phyloP scores from a whole-genome alignment of 768 basidiomycete species.

The Fomitopsis pulvina region DNA sequence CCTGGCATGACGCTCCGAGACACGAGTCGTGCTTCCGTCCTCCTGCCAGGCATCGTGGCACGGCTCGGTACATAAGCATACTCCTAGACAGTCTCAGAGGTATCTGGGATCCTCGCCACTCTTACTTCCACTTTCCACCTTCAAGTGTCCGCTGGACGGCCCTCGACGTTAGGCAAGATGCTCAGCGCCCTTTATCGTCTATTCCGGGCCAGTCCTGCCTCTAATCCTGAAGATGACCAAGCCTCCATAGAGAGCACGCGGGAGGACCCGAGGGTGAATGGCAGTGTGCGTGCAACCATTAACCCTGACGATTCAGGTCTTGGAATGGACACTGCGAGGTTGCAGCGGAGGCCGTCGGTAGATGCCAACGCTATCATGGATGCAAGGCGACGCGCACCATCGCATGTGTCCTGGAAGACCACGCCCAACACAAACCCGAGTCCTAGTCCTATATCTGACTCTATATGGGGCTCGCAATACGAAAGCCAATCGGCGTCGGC shows the following conservation, averaged over 20 bases:
- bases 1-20: background rate
- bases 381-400: constrained; percentile 2
- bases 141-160: background rate
- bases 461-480: constrained; percentile 4
- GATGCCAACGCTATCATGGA: constrained; percentile 1
- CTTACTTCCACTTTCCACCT: background rate
- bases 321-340: background rate
- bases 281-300: background rate
- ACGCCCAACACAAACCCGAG: constrained; percentile 3
- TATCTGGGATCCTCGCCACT: background rate
- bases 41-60: background rate
- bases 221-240: background rate
- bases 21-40: background rate
- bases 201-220: constrained; percentile 9
- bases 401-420: constrained; percentile 18
- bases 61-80: background rate
- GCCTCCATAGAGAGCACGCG: background rate
- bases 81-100: background rate
- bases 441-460: constrained; percentile 5
- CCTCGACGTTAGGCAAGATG: constrained; percentile 2
- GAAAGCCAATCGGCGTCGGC: constrained; percentile 12
- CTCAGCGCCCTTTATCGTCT: constrained; percentile 13
- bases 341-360: constrained; percentile 3
- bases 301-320: background rate
- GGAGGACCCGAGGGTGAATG: background rate